These are phyloP conservation scores for Spergularia marina DNA, from an alignment of 148 eudicot genomes.

Conservation along the genomic window DNA sequence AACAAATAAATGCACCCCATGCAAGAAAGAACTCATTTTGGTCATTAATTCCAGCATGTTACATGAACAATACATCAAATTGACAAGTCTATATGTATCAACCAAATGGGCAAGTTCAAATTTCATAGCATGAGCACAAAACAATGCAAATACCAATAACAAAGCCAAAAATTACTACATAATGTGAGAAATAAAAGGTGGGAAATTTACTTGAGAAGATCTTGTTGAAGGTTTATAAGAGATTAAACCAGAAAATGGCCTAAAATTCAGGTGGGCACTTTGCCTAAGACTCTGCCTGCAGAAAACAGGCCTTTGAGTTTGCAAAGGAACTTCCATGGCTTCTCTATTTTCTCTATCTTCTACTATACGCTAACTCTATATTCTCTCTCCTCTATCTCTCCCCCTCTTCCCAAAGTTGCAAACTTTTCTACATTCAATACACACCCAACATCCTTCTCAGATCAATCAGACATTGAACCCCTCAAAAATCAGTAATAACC, in stretches of 20 bases:
- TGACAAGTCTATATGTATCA: not conserved
- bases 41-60: not conserved
- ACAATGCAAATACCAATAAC: not conserved
- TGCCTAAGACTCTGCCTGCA: slow-evolving; percentile 28
- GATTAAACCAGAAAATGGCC: slow-evolving; percentile 45
- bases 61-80: slow-evolving; percentile 8
- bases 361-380: too few species aligned
- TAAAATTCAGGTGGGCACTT: slow-evolving; percentile 39
- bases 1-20: not conserved
- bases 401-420: slow-evolving; percentile 16
- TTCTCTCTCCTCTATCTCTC: not conserved
- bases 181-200: not conserved
- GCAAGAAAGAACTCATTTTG: slow-evolving; percentile 1
- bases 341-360: not conserved
- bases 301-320: slow-evolving; percentile 41
- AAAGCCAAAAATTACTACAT: not conserved
- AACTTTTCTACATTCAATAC: slow-evolving; percentile 21
- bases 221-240: slow-evolving; percentile 31
- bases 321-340: slow-evolving; percentile 57
- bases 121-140: not conserved
- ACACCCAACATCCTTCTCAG: slow-evolving; percentile 13
- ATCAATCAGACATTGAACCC: slow-evolving; percentile 24
- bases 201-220: slow-evolving; percentile 26
- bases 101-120: slow-evolving; percentile 7
- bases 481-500: slow-evolving; percentile 12